Base-by-base conservation (phyloP, 208 protist species). In the Acanthamoeba lenticulata region DNA sequence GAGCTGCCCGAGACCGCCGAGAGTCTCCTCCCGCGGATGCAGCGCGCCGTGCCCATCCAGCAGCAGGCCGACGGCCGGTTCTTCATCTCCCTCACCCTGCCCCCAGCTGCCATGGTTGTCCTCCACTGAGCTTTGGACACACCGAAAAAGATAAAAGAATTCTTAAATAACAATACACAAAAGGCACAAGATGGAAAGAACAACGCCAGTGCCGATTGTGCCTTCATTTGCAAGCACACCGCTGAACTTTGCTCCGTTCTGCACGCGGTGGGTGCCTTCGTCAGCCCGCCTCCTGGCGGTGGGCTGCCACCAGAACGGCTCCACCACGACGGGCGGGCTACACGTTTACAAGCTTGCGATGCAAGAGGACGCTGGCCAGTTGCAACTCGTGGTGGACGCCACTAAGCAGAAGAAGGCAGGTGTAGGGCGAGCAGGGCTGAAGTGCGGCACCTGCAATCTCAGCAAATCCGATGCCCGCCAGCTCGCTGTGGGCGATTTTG, bases 281-380 rank as follows among this genome's bases (percentile, higher is more conserved):
- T 86, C 77, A 19, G 38, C 77, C 7, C 38, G 77, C 15, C 45
- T 86, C 42, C 15, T 86, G 44, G 77, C 45, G 27, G 42, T 86
- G 77, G 77, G 77, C 34, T 47, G 29, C 77, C 45, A 32, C 7
- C 45, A 47, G 3, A 38, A 36, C 38, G 38, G 69, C 15, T n/a
- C 11, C 44, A 27, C 44, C 7, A 9, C 77, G n/a, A 11, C 34
- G 38, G 77, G 77, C 1, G 77, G 24, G 1, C 77, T 86, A 3
- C 77, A 86, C 21, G 11, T 86, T 29, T 86, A 86, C 77, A 86
- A 86, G 29, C 44, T 86, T 5, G 38, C 49, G 44, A 86, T 86
- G 21, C 29, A 2, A 19, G 77, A 17, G 0, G 69, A 44, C 7
- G 29, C 4, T 0, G 77, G 77, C 7, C 77, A 86, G 15, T 29